Evolutionary conservation across 345 rosid genomes (phyloP).

Genomic region (Camelina sativa): DNA sequence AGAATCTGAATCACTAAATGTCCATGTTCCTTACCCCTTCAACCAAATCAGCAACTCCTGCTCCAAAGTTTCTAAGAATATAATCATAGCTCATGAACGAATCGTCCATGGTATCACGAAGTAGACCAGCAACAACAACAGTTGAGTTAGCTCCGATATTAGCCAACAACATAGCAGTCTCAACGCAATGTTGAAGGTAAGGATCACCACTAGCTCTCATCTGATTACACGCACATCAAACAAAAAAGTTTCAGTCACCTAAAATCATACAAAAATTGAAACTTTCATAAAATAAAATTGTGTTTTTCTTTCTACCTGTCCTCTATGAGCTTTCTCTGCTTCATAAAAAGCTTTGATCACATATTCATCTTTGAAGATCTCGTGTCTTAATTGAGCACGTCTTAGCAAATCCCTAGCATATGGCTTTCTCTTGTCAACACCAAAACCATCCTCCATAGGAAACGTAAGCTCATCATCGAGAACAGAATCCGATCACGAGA

Average conservation of each 20-base stretch:
- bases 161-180: constrained; percentile 84
- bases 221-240: constrained; percentile 50
- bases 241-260: constrained; percentile 22
- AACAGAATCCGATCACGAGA: constrained; percentile 48
- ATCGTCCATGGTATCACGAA: constrained; percentile 92
- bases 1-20: background rate
- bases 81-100: constrained; percentile 73
- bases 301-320: constrained; percentile 60
- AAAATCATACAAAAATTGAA: constrained; percentile 13
- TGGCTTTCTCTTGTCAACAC: constrained; percentile 50
- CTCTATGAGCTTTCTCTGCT: constrained; percentile 94
- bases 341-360: constrained; percentile 83
- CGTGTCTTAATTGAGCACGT: constrained; percentile 74
- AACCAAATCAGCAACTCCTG: constrained; percentile 91
- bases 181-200: constrained; percentile 92
- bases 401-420: constrained; percentile 68
- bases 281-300: background rate
- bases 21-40: constrained; percentile 75
- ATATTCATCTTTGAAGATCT: constrained; percentile 63
- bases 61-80: constrained; percentile 70
- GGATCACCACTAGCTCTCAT: constrained; percentile 96
- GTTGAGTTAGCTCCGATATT: constrained; percentile 79
- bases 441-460: constrained; percentile 69
- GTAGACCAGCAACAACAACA: constrained; percentile 92
- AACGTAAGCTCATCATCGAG: constrained; percentile 76